Conservation (phyloP, 2,329 filamentous ascomycete genomes). For the Sporothrix curviconia region DNA sequence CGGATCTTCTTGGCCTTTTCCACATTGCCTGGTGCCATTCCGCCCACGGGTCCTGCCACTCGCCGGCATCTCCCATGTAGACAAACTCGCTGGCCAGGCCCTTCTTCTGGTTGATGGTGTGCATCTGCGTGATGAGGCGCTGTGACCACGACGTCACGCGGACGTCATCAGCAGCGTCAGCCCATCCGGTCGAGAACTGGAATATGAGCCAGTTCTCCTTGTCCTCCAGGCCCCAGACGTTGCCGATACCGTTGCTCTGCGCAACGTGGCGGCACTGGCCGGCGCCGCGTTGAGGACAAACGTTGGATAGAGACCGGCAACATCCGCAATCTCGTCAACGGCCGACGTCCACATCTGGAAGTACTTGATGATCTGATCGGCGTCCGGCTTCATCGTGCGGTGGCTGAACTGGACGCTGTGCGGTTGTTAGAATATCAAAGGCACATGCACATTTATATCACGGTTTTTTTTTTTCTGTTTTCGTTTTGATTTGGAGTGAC, state of each 20-base stretch:
- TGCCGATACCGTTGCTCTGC: conserved; percentile 32
- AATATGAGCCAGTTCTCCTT: conserved; percentile 10
- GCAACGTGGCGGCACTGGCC: conserved; percentile 23
- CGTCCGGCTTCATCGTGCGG: conserved; percentile 32
- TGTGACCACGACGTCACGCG: conserved; percentile 30
- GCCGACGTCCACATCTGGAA: conserved; percentile 31
- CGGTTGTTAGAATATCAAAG: no score
- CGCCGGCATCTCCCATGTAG: conserved; percentile 33
- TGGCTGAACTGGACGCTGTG: conserved; percentile 33
- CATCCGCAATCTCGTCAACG: conserved; percentile 28
- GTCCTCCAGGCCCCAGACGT: conserved; percentile 30
- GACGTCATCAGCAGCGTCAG: conserved; percentile 29
- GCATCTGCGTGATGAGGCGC: conserved; percentile 25
- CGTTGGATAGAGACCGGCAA: conserved; percentile 32
- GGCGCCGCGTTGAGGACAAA: conserved; percentile 28
- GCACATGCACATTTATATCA: no score
- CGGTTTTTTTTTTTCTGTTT: no score
- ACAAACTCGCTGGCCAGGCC: conserved; percentile 30
- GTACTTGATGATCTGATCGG: conserved; percentile 26
- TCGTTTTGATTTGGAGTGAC: no score
- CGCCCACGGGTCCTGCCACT: conserved; percentile 32
- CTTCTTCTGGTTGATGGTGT: conserved; percentile 27
- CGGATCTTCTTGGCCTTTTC: conserved; percentile 8
- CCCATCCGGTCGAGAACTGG: conserved; percentile 24
- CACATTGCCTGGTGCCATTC: conserved; percentile 29